Percentiles rank a stretch among this genome's conserved stretches.
Evolutionary conservation across 768 basidiomycete genomes (phyloP).

Genomic region (Lepiota subincarnata): DNA sequence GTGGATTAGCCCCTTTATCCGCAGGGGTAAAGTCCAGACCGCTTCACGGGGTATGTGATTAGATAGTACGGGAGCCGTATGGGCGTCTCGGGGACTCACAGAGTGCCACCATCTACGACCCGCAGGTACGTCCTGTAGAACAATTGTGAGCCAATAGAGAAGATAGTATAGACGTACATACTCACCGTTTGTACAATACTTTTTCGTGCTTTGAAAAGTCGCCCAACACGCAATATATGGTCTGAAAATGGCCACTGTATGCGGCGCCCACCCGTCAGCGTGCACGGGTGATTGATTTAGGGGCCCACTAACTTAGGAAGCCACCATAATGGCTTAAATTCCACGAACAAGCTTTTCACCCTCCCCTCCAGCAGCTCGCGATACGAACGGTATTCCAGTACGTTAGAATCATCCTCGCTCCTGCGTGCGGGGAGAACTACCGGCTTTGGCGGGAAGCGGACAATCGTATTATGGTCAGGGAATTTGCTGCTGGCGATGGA

Average conservation of each 20-base stretch:
- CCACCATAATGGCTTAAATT: conserved; percentile 47
- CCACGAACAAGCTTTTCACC: conserved; percentile 38
- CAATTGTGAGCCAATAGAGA: not conserved
- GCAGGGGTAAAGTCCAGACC: conserved; percentile 64
- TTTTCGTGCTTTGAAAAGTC: conserved; percentile 55
- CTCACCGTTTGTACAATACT: conserved; percentile 54
- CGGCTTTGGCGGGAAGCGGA: conserved; percentile 39
- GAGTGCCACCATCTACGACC: conserved; percentile 58
- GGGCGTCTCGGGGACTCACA: conserved; percentile 36
- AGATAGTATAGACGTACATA: not conserved
- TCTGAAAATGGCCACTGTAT: conserved; percentile 60
- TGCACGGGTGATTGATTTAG: not conserved
- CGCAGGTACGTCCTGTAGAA: conserved; percentile 40
- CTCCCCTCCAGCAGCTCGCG: conserved; percentile 35
- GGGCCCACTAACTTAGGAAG: conserved; percentile 36
- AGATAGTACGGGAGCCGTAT: not conserved
- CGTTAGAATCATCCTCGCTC: conserved; percentile 21
- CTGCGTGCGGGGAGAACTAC: conserved; percentile 31
- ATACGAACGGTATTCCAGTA: conserved; percentile 34
- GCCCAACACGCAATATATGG: conserved; percentile 54
- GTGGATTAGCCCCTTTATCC: conserved; percentile 25
- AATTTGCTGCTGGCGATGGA: conserved; percentile 21
- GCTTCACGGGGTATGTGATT: conserved; percentile 26
- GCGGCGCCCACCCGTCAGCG: not conserved
- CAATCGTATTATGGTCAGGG: conserved; percentile 21